Base-by-base conservation (phyloP, 352 stramenopile genomes). In the Phytophthora hibernalis region DNA sequence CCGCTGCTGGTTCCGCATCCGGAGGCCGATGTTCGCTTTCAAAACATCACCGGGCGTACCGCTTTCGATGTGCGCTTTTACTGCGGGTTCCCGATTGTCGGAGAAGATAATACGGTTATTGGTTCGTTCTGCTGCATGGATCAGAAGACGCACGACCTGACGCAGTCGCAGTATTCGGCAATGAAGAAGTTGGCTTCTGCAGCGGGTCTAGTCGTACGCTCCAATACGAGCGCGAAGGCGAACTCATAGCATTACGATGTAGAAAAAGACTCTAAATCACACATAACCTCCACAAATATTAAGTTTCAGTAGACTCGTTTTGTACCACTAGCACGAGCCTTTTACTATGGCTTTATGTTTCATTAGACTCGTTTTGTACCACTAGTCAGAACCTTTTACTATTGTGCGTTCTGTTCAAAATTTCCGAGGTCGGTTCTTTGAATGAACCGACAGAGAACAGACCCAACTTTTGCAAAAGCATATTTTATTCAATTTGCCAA, bases 121-220 rank as follows among this genome's bases (percentile, higher is more conserved):
- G 83, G 82, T 5, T 81, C 77, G 5, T 65, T 92, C 28, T 90
- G 81, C 64, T 90, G 79, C 56, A 66, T 90, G 21, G 77, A 85
- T 42, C 66, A 72, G 26, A 73, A 83, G 47, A 72, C 74, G 11
- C 72, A 75, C 31, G 57, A 76, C 43, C 70, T 91, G 42, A 83
- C 72, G 10, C 77, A 77, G 22, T 76, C 77, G 21, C 79, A 91
- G 74, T 91, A 85, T 60, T 72, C 68, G 21, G 58, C 69, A 0
- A 80, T 89, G 63, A 67, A 76, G 42, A 73, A 76, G 16, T 61
- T 91, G 26, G 79, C 83, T 15, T 61, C 64, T 5, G 84, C 80
- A n/a, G 83, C 80, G 11, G 68, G 71, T 16, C 73, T 69, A 10
- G 65, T 91, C 5, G 71, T 89, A 16, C 63, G 33, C n/a, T 58